Evolutionary conservation across 2,329 filamentous ascomycete genomes (phyloP), one percentile per base, ranked within the genome.

Genomic region (Colletotrichum higginsianum): DNA sequence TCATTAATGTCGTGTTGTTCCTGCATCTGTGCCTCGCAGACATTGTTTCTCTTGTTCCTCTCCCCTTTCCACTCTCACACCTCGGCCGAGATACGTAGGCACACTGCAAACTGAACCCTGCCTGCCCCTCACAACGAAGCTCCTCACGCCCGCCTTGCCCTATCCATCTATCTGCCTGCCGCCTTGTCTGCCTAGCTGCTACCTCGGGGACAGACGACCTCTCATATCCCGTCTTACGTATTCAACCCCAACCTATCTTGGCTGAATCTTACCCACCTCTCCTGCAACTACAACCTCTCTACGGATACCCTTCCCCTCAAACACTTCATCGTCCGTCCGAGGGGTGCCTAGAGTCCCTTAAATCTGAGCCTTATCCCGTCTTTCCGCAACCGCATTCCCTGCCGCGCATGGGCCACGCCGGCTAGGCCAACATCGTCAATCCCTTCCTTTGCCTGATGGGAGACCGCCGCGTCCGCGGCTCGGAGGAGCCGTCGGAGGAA

Each of bases 401-500:
- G 75, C 74, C 72, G 72, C 65, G 73, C 67, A 73, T 73, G 76
- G 69, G 74, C 62, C 71, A 67, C 47, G 52, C 23, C 40, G 61
- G 67, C 64, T 73, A 71, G 67, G 72, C 68, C 26, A 62, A 47
- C 72, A 65, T 69, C 75, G 35, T 64, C 69, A 67, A 67, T 71
- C 75, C 64, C 30, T 35, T 73, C 67, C 76, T 49, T 66, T 15
- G 50, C 47, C 49, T 62, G 76, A 89, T 89, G 87, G 82, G 81
- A 76, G 86, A 88, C 74, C 79, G 82, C 74, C 84, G 80, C 75
- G 75, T 78, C 69, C 80, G 78, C 76, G 76, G 78, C 75, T 83
- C 81, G 53, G 79, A 82, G 73, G 81, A 78, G 74, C 77, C 78
- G 73, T 83, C 83, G 72, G 83, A 85, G 76, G 87, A 90, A 81